Evolutionary conservation across 805 yeast species (phyloP).

Genomic region (Cyberlindnera meyerae): DNA sequence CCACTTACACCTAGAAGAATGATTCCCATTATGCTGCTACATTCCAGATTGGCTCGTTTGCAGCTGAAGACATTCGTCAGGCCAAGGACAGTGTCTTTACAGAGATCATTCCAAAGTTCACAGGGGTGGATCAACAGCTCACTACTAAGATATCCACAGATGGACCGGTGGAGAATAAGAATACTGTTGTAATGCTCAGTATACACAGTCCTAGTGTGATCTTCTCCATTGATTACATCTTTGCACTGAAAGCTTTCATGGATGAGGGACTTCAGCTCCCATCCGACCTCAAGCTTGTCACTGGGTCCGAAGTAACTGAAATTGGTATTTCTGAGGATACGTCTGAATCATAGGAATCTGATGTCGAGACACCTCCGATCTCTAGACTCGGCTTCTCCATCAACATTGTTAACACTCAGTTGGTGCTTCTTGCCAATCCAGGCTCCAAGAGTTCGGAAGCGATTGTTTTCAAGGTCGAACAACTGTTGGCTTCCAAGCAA

Average conservation of each 20-base stretch:
- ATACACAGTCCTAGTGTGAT: constrained; percentile 79
- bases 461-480: constrained; percentile 82
- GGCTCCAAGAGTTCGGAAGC: constrained; percentile 70
- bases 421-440: constrained; percentile 79
- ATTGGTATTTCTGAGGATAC: neutral
- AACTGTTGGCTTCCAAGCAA: constrained; percentile 64
- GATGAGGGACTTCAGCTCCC: constrained; percentile 40
- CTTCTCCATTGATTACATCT: constrained; percentile 79
- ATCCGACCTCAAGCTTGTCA: constrained; percentile 1
- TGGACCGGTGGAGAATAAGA: constrained; percentile 35
- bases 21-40: constrained; percentile 56
- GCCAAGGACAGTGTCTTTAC: constrained; percentile 64
- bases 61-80: constrained; percentile 68
- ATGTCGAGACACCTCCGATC: neutral
- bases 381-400: constrained; percentile 47
- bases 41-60: constrained; percentile 63
- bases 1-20: constrained; percentile 45
- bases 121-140: constrained; percentile 66
- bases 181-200: constrained; percentile 50
- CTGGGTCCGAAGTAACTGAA: too few species aligned
- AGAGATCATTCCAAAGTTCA: constrained; percentile 70
- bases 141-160: constrained; percentile 46
- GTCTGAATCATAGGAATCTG: too few species aligned
- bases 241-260: constrained; percentile 65
- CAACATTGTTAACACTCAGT: constrained; percentile 70